Evolutionary conservation across 805 yeast genomes (phyloP).

Genomic region (Pichia rugopelliculosa): DNA sequence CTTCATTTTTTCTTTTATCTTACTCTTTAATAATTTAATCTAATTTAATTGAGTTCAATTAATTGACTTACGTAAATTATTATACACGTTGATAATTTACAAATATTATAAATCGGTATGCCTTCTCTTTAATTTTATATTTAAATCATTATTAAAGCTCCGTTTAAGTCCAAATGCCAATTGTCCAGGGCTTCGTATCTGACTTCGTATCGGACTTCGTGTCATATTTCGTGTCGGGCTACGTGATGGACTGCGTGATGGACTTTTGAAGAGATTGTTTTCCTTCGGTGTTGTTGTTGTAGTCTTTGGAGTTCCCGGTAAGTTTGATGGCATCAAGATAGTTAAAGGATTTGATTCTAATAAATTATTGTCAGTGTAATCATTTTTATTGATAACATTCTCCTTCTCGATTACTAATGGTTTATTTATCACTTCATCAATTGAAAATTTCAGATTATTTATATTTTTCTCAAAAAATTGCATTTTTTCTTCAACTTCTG

Average conservation of each 20-base stretch:
- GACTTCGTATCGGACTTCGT: constrained; percentile 1
- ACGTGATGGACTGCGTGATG: background rate
- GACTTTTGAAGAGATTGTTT: no score
- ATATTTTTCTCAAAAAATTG: background rate
- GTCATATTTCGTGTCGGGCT: background rate
- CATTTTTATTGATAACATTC: background rate
- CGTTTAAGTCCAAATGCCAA: constrained; percentile 1
- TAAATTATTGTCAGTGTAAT: background rate
- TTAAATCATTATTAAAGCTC: background rate
- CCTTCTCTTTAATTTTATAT: background rate
- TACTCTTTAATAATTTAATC: no score
- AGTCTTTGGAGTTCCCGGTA: background rate
- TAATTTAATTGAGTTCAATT: background rate
- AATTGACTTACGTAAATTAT: background rate
- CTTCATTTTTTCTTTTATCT: no score
- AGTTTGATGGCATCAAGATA: background rate
- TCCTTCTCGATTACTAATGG: background rate
- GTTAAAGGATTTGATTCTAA: background rate
- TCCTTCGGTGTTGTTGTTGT: background rate
- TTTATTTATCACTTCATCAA: background rate
- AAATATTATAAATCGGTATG: background rate
- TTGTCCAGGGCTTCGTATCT: background rate
- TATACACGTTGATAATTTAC: background rate
- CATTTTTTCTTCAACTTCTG: constrained; percentile 3
- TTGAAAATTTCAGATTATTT: background rate